A percentile compares a stretch with the other conserved stretches of the same genome.
These are phyloP conservation scores for Venturia aucupariae DNA, from an alignment of 2,329 filamentous ascomycete genomes.

Conservation along the genomic window DNA sequence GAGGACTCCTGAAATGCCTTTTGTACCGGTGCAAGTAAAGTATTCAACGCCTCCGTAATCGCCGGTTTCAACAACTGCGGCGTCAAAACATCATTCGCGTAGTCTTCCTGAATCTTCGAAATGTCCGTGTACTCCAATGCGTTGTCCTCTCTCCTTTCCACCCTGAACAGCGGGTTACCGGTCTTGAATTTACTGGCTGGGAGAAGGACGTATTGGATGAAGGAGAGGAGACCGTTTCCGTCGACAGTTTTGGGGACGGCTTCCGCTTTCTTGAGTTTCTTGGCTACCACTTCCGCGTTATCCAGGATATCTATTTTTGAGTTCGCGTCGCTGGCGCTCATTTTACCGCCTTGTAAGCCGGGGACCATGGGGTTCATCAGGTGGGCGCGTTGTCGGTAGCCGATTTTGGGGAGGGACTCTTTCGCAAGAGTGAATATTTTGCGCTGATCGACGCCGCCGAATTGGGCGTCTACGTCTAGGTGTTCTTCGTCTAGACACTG, in stretches of 20 bases:
- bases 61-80: slow-evolving; percentile 86
- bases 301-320: slow-evolving; percentile 95
- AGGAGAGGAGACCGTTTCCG: slow-evolving; percentile 77
- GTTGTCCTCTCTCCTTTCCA: slow-evolving; percentile 56
- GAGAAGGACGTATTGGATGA: slow-evolving; percentile 80
- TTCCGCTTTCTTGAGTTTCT: slow-evolving; percentile 80
- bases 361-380: slow-evolving; percentile 85
- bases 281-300: slow-evolving; percentile 59
- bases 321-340: slow-evolving; percentile 60
- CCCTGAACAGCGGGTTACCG: slow-evolving; percentile 52
- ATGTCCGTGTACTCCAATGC: slow-evolving; percentile 73
- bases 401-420: slow-evolving; percentile 76
- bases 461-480: slow-evolving; percentile 78
- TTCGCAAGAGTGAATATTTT: slow-evolving; percentile 83
- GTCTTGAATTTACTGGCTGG: slow-evolving; percentile 59
- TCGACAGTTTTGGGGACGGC: slow-evolving; percentile 68
- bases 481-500: slow-evolving; percentile 66
- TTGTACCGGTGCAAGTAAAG: slow-evolving; percentile 69
- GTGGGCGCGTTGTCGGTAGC: slow-evolving; percentile 64
- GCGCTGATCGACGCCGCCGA: slow-evolving; percentile 70
- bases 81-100: slow-evolving; percentile 63
- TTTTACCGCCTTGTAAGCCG: slow-evolving; percentile 73
- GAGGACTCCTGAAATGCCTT: slow-evolving; percentile 57
- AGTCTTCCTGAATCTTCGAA: slow-evolving; percentile 68
- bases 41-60: slow-evolving; percentile 61